These are phyloP conservation scores for Saturnispora besseyi DNA, from an alignment of 805 yeast genomes.

Conservation along the genomic window DNA sequence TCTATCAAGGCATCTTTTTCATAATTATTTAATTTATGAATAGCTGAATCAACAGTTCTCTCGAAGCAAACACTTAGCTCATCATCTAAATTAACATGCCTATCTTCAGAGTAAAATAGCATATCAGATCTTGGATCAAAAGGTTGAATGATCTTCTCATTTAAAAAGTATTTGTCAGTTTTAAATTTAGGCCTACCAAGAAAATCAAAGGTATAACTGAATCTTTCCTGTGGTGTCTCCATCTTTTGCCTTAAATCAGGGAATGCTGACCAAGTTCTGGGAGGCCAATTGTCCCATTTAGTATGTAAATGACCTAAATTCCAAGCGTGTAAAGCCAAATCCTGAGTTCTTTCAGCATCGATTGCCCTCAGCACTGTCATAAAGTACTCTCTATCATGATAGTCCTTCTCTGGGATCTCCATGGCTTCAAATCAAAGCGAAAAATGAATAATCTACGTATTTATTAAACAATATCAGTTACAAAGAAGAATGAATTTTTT, in stretches of 20 bases:
- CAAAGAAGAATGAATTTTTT: background rate
- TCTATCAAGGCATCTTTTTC: background rate
- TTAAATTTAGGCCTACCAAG: background rate
- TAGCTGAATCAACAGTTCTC: background rate
- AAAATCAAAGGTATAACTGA: constrained; percentile 3
- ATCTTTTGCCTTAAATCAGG: background rate
- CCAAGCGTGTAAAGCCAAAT: constrained; percentile 6
- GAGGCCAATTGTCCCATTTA: constrained; percentile 6
- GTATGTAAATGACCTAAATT: constrained; percentile 4
- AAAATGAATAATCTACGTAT: background rate
- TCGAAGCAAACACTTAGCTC: background rate
- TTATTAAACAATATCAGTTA: background rate
- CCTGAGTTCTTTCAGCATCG: background rate
- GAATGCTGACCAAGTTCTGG: background rate
- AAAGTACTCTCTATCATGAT: background rate
- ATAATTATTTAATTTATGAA: background rate
- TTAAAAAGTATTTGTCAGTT: background rate
- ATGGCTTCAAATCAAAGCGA: background rate
- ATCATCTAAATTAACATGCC: background rate
- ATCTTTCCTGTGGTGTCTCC: background rate
- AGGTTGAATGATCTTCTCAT: background rate
- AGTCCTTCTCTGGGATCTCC: background rate
- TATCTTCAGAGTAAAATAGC: background rate
- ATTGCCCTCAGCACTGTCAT: background rate
- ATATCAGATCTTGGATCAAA: background rate